phyloP scores from a whole-genome alignment of 108 stramenopile species.

The Asterionellopsis glacialis region DNA sequence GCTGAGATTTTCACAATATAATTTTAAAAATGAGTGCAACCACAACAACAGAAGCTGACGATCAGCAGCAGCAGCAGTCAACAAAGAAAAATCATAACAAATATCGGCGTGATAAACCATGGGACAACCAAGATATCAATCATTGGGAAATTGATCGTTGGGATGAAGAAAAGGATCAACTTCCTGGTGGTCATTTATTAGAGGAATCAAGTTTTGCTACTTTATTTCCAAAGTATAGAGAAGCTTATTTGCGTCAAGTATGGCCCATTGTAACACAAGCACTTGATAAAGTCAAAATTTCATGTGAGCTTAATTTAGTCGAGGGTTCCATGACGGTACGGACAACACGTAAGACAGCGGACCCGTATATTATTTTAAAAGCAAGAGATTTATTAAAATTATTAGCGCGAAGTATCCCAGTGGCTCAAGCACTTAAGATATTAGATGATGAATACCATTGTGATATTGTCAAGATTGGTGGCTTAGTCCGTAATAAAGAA shows the following conservation, averaged over 20 bases:
- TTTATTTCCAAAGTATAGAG: slow-evolving; percentile 98
- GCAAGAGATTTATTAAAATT: slow-evolving; percentile 96
- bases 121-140: slow-evolving; percentile 96
- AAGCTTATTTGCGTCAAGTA: slow-evolving; percentile 95
- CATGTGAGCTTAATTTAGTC: slow-evolving; percentile 84
- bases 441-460: slow-evolving; percentile 93
- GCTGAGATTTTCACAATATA: no score
- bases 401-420: slow-evolving; percentile 88
- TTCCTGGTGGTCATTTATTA: slow-evolving; percentile 81
- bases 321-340: slow-evolving; percentile 99
- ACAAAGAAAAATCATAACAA: slow-evolving; percentile 86
- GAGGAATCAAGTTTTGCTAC: slow-evolving; percentile 98
- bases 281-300: slow-evolving; percentile 72
- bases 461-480: slow-evolving; percentile 99
- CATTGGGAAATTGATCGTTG: slow-evolving; percentile 54
- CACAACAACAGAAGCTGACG: not conserved
- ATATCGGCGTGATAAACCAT: slow-evolving; percentile 98
- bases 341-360: slow-evolving; percentile 91
- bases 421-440: slow-evolving; percentile 91
- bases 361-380: slow-evolving; percentile 97
- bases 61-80: not conserved
- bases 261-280: slow-evolving; percentile 95
- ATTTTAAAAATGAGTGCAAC: not conserved
- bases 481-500: slow-evolving; percentile 97
- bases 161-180: slow-evolving; percentile 28